A percentile compares a stretch with the other conserved stretches of the same genome.
Conservation (phyloP, 805 yeast species). For the Candida stauntonica region DNA sequence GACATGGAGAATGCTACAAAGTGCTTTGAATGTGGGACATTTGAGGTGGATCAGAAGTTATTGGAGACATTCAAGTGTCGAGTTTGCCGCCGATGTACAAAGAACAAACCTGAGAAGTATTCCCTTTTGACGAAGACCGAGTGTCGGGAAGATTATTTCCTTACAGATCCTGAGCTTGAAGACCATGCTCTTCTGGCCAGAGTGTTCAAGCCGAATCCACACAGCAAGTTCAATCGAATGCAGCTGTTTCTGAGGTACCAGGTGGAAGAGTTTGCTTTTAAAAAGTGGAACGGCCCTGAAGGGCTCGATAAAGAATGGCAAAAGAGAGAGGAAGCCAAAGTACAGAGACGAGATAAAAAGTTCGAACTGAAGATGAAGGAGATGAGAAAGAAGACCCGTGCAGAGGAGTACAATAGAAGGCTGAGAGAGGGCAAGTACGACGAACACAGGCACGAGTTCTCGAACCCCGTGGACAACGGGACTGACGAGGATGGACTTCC, state of each 20-base stretch:
- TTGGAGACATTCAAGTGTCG: constrained; percentile 63
- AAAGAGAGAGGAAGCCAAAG: constrained; percentile 66
- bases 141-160: constrained; percentile 83
- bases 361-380: constrained; percentile 75
- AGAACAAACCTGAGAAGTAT: constrained; percentile 77
- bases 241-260: constrained; percentile 85
- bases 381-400: constrained; percentile 88
- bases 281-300: constrained; percentile 92
- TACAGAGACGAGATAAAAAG: constrained; percentile 70
- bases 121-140: constrained; percentile 92
- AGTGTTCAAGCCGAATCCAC: constrained; percentile 91
- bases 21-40: constrained; percentile 77
- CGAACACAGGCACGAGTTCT: constrained; percentile 74
- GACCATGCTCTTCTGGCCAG: constrained; percentile 67
- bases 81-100: constrained; percentile 78
- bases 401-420: constrained; percentile 79
- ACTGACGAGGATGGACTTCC: constrained; percentile 36
- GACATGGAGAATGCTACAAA: constrained; percentile 72
- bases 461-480: constrained; percentile 47
- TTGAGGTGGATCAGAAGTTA: constrained; percentile 75
- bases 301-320: constrained; percentile 92
- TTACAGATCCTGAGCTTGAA: constrained; percentile 88
- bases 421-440: constrained; percentile 55
- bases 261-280: constrained; percentile 88
- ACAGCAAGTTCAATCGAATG: constrained; percentile 86